Evolutionary conservation across 495 filamentous ascomycete species (phyloP).

Genomic region (Aspergillus funiculosus): DNA sequence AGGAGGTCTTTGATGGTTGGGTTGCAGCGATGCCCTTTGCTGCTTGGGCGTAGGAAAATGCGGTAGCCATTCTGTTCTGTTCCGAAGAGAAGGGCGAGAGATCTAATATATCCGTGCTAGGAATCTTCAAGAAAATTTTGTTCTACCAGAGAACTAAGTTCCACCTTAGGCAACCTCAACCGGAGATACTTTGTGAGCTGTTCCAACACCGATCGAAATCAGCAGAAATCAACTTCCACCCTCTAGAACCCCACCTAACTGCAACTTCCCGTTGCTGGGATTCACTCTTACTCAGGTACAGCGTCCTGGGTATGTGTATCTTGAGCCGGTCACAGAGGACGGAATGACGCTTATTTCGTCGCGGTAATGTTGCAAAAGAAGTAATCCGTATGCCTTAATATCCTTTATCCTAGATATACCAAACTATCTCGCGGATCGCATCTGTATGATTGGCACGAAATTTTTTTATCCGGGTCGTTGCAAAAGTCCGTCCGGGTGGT

Average conservation of each 20-base stretch:
- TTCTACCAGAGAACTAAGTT: slow-evolving; percentile 30
- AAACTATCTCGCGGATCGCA: slow-evolving; percentile 32
- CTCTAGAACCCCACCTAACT: slow-evolving; percentile 31
- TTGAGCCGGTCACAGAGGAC: slow-evolving; percentile 4
- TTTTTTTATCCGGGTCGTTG: slow-evolving; percentile 1
- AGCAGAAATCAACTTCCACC: slow-evolving; percentile 26
- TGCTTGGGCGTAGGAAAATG: slow-evolving; percentile 93
- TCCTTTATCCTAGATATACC: slow-evolving; percentile 4
- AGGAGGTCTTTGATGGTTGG: slow-evolving; percentile 34
- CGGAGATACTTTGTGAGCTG: slow-evolving; percentile 22
- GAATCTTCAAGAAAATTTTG: slow-evolving; percentile 14
- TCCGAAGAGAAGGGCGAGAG: slow-evolving; percentile 1
- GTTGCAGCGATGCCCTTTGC: slow-evolving; percentile 64
- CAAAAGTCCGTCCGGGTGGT: slow-evolving; percentile 3
- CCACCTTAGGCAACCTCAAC: slow-evolving; percentile 23
- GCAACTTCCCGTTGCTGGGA: slow-evolving; percentile 25
- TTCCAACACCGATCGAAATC: slow-evolving; percentile 28
- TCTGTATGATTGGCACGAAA: slow-evolving; percentile 13
- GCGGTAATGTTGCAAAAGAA: neutral
- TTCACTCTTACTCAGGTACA: slow-evolving; percentile 20
- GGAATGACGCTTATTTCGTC: slow-evolving; percentile 3
- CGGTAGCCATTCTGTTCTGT: slow-evolving; percentile 30
- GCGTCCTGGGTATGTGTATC: neutral
- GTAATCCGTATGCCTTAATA: neutral
- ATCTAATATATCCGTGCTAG: slow-evolving; percentile 21